Evolutionary conservation across 2,329 filamentous ascomycete genomes (phyloP).

Genomic region (Amauroascus niger): DNA sequence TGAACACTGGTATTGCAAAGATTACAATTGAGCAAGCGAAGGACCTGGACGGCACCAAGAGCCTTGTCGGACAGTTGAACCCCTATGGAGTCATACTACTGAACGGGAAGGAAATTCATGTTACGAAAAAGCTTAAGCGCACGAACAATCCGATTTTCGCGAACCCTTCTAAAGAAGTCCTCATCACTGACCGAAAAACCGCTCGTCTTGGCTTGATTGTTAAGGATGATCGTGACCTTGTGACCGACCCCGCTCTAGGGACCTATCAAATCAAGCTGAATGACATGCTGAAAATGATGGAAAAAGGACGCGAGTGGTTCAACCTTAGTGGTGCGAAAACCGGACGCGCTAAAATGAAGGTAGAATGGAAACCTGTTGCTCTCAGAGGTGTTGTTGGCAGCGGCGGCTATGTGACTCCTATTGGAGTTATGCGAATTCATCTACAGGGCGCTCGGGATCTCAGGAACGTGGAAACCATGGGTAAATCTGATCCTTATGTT

Average conservation of each 20-base stretch:
- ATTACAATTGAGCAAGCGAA: constrained; percentile 95
- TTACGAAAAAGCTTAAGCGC: constrained; percentile 85
- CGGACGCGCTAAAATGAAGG: constrained; percentile 78
- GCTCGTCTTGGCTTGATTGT: constrained; percentile 84
- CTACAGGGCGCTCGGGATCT: constrained; percentile 74
- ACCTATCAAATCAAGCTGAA: constrained; percentile 93
- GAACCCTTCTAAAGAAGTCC: constrained; percentile 81
- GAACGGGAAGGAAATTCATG: constrained; percentile 84
- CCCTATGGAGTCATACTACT: constrained; percentile 82
- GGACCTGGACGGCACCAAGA: constrained; percentile 86
- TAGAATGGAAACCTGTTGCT: constrained; percentile 92
- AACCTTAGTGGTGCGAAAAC: constrained; percentile 70
- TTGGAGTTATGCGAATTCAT: constrained; percentile 91
- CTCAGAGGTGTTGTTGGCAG: constrained; percentile 66
- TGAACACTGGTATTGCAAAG: constrained; percentile 84
- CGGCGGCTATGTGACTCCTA: constrained; percentile 82
- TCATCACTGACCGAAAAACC: constrained; percentile 86
- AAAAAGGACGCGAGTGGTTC: constrained; percentile 94
- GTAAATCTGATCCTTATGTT: constrained; percentile 93
- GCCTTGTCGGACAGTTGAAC: constrained; percentile 79
- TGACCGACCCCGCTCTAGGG: constrained; percentile 72
- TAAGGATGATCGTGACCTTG: constrained; percentile 87
- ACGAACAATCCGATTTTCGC: constrained; percentile 97
- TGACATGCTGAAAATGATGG: constrained; percentile 82
- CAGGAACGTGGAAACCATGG: constrained; percentile 86